Evolutionary conservation across 2,329 filamentous ascomycete species (phyloP).

Genomic region (Fusarium armeniacum): DNA sequence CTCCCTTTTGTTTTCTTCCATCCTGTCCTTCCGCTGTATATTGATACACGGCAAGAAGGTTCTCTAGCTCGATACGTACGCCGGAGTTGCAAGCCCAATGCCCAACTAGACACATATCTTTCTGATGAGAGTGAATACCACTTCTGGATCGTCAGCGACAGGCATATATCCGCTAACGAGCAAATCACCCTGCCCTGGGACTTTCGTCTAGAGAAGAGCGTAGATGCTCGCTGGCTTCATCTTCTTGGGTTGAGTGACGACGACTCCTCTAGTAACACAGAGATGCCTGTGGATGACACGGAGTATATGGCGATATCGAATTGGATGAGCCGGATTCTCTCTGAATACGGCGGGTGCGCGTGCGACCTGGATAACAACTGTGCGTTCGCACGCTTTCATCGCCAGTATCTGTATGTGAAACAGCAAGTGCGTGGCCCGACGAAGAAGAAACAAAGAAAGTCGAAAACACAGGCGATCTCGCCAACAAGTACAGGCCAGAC

Average conservation of each 20-base stretch:
- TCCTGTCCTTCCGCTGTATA: conserved; percentile 88
- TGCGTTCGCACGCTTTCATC: conserved; percentile 74
- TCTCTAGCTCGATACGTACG: conserved; percentile 90
- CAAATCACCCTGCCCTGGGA: conserved; percentile 78
- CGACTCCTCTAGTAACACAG: conserved; percentile 61
- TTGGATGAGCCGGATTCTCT: conserved; percentile 78
- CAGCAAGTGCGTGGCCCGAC: conserved; percentile 56
- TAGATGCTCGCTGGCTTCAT: conserved; percentile 67
- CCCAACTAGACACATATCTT: conserved; percentile 88
- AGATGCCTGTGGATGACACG: conserved; percentile 68
- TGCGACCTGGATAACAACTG: conserved; percentile 75
- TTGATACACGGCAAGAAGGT: conserved; percentile 90
- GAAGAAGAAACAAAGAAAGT: conserved; percentile 69
- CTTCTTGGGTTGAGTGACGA: conserved; percentile 75
- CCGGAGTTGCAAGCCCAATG: conserved; percentile 91
- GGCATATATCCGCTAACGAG: conserved; percentile 75
- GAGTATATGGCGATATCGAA: conserved; percentile 72
- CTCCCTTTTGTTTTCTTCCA: conserved; percentile 89
- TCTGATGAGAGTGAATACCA: conserved; percentile 84
- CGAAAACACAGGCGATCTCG: conserved; percentile 69
- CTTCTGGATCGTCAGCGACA: conserved; percentile 91
- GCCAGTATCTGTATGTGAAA: conserved; percentile 66
- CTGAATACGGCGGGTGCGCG: conserved; percentile 84
- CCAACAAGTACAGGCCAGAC: conserved; percentile 73
- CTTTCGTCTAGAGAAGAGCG: conserved; percentile 71